Percentiles rank a stretch among this genome's conserved stretches.
These are phyloP conservation scores for Glaciozyma martinii DNA, from an alignment of 768 basidiomycete genomes.

Conservation along the genomic window DNA sequence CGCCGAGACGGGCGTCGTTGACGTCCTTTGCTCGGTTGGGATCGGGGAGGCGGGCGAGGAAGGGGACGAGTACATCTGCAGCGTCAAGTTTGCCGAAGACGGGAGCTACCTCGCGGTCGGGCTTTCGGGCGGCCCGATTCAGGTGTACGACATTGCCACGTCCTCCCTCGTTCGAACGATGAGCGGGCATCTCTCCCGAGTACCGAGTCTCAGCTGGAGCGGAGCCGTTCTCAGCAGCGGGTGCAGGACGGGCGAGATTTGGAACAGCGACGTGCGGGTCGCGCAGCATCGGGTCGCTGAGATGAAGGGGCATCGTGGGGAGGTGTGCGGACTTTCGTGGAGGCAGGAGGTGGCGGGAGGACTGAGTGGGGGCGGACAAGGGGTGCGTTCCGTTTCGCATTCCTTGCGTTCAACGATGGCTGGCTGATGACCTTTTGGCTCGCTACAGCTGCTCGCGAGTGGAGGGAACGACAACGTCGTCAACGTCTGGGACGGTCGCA, in stretches of 20 bases:
- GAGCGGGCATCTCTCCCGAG: slow-evolving; percentile 71
- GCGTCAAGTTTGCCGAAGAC: slow-evolving; percentile 42
- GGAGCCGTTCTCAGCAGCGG: slow-evolving; percentile 73
- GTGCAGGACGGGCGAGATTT: slow-evolving; percentile 87
- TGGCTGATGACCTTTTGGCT: background rate
- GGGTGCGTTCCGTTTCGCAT: slow-evolving; percentile 18
- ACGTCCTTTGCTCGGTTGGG: slow-evolving; percentile 41
- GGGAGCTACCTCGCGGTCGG: slow-evolving; percentile 70
- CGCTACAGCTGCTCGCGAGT: slow-evolving; percentile 65
- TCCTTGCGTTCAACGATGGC: background rate
- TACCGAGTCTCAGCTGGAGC: slow-evolving; percentile 78
- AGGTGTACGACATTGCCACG: slow-evolving; percentile 85
- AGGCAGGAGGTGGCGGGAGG: slow-evolving; percentile 58
- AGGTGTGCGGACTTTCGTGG: slow-evolving; percentile 90
- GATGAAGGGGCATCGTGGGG: slow-evolving; percentile 77
- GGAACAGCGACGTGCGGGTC: slow-evolving; percentile 90
- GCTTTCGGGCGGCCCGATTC: slow-evolving; percentile 69
- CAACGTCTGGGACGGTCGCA: slow-evolving; percentile 87
- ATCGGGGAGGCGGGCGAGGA: slow-evolving; percentile 46
- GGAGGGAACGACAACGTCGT: slow-evolving; percentile 98
- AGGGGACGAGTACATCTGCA: slow-evolving; percentile 30
- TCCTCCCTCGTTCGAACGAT: slow-evolving; percentile 80
- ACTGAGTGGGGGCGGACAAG: slow-evolving; percentile 32
- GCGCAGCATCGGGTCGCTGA: slow-evolving; percentile 82
- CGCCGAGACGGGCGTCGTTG: slow-evolving; percentile 79